Base-by-base conservation (phyloP, 306 rosid genomes). In the Crotalaria pallida region DNA sequence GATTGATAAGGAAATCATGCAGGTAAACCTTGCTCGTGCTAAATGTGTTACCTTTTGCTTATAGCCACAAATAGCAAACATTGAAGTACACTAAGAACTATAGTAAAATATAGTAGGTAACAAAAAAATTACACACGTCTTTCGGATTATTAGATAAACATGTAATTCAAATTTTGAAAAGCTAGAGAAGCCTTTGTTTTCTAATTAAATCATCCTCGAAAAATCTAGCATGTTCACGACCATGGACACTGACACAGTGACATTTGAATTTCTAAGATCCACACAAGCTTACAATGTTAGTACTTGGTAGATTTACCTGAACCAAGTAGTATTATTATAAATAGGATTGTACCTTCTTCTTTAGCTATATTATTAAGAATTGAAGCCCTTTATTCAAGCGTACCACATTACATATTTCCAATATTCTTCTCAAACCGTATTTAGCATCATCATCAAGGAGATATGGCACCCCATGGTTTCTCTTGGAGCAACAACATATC, bases 381-480 rank as follows among this genome's bases (percentile, higher is more conserved):
- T 61, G 68, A 63, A 51, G 23, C 34, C 59, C 17, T 34, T 10
- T 3, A n/a, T 13, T 9, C 31, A 48, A 78, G 60, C 3, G n/a
- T 13, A 47, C 38, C 13, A 9, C 22, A 38, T 38, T 5, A 19
- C 36, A 31, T 5, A 43, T 19, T 16, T 38, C 13, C 33, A 52
- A 5, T 17, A 10, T 18, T 15, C 43, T 43, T 10, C 36, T 7
- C 13, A 43, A 59, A 7, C 26, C n/a, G 2, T 6, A 2, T 27
- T 27, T 27, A 27, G 31, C 31, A 27, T 33, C 38, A 27, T 2
- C 3, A 34, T 1, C 40, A 34, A 34, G 41, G 9, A 8, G 43
- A 36, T 1, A 85, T 94, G 99, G 96, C 97, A 76, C 96, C 99
- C 0, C 90, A 82, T 67, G 96, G 90, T 22, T 73, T 69, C 65